phyloP scores from a whole-genome alignment of 2,329 filamentous ascomycete genomes.

The Ilyonectria robusta region DNA sequence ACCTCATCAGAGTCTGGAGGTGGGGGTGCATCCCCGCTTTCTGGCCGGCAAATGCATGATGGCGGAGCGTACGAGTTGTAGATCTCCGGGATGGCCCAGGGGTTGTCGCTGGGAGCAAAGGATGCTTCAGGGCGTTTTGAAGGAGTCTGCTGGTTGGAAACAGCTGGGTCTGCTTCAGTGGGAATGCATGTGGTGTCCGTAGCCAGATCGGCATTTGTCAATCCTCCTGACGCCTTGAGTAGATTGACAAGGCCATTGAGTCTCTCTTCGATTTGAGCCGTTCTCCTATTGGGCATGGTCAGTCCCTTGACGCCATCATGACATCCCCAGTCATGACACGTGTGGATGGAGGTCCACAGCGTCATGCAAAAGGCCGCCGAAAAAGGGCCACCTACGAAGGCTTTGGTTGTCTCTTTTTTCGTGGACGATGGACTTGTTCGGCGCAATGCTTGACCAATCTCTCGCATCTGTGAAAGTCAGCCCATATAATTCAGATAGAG shows the following conservation, averaged over 20 bases:
- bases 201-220: conserved; percentile 44
- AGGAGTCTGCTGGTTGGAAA: conserved; percentile 44
- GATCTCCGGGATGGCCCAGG: conserved; percentile 54
- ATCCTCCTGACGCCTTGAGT: conserved; percentile 60
- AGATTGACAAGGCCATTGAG: conserved; percentile 65
- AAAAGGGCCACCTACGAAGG: conserved; percentile 60
- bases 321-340: conserved; percentile 2
- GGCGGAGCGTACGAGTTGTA: conserved; percentile 64
- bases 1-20: conserved; percentile 62
- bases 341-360: not conserved
- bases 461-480: conserved; percentile 57
- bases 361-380: not conserved
- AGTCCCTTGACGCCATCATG: conserved; percentile 15
- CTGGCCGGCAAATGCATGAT: conserved; percentile 63
- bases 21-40: conserved; percentile 55
- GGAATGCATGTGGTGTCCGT: conserved; percentile 48
- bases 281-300: conserved; percentile 54
- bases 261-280: conserved; percentile 64
- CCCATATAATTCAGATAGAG: not conserved
- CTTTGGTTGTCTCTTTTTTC: conserved; percentile 66
- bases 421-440: conserved; percentile 62
- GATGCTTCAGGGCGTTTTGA: conserved; percentile 33
- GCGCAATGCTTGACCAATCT: conserved; percentile 64
- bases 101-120: conserved; percentile 32
- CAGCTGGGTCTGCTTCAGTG: conserved; percentile 45